A percentile compares a stretch with the other conserved stretches of the same genome.
Conservation (phyloP, 495 filamentous ascomycete genomes). For the Tuber aestivum region DNA sequence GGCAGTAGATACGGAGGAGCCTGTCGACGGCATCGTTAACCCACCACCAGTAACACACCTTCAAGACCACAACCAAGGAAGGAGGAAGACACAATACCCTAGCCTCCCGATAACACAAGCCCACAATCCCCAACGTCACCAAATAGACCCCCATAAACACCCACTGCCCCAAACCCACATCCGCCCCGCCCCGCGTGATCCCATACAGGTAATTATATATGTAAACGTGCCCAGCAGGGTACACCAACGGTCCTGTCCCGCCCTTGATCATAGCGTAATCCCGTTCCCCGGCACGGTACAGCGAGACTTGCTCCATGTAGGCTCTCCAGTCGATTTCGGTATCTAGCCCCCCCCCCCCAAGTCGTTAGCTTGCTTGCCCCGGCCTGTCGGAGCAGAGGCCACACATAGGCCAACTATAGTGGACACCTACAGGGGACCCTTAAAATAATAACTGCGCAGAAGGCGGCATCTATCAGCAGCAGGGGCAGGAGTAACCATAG, state of each 20-base stretch:
- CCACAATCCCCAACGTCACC: slow-evolving; percentile 63
- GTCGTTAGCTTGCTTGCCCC: neutral
- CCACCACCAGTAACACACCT: slow-evolving; percentile 15
- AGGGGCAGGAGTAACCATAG: slow-evolving; percentile 50
- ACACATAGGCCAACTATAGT: neutral
- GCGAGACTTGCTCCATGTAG: slow-evolving; percentile 87
- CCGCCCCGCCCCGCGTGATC: slow-evolving; percentile 65
- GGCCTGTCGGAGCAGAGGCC: neutral
- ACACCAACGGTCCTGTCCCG: slow-evolving; percentile 86
- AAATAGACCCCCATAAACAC: slow-evolving; percentile 77
- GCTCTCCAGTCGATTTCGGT: slow-evolving; percentile 97
- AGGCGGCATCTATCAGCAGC: slow-evolving; percentile 67
- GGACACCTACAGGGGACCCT: slow-evolving; percentile 72
- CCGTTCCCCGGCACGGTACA: slow-evolving; percentile 74
- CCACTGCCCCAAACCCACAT: slow-evolving; percentile 74
- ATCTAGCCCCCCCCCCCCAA: slow-evolving; percentile 47
- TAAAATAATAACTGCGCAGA: slow-evolving; percentile 71
- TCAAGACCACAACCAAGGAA: slow-evolving; percentile 7
- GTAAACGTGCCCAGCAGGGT: slow-evolving; percentile 89
- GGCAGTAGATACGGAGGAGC: slow-evolving; percentile 85
- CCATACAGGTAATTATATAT: slow-evolving; percentile 75
- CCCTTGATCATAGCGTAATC: slow-evolving; percentile 83
- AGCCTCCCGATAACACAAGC: slow-evolving; percentile 73
- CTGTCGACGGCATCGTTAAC: slow-evolving; percentile 43
- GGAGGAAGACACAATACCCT: slow-evolving; percentile 47